A percentile compares a stretch with the other conserved stretches of the same genome.
Conservation (phyloP, 2,329 filamentous ascomycete genomes). For the Exophiala spinifera region DNA sequence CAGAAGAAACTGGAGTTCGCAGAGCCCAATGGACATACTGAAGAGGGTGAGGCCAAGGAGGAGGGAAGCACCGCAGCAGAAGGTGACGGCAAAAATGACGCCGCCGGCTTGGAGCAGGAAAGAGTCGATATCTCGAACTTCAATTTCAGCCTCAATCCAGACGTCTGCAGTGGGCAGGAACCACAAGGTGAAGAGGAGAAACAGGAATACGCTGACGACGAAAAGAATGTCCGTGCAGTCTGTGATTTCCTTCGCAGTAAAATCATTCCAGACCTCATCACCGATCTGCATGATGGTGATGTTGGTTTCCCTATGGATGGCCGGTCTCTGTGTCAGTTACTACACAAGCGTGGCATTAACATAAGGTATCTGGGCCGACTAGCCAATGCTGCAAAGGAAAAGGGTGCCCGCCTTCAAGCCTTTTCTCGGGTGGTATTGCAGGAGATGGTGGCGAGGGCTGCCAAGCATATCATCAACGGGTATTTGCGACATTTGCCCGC, state of each 20-base stretch:
- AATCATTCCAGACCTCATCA: conserved; percentile 78
- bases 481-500: conserved; percentile 77
- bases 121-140: conserved; percentile 85
- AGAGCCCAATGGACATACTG: conserved; percentile 32
- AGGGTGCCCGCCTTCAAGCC: conserved; percentile 70
- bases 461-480: conserved; percentile 84
- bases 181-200: conserved; percentile 91
- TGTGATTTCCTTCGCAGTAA: conserved; percentile 73
- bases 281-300: conserved; percentile 85
- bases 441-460: conserved; percentile 91
- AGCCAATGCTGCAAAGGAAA: conserved; percentile 63
- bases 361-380: conserved; percentile 90
- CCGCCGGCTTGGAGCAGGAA: conserved; percentile 51
- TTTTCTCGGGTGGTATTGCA: conserved; percentile 75
- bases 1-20: conserved; percentile 30
- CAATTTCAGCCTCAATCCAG: conserved; percentile 84
- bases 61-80: conserved; percentile 43
- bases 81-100: conserved; percentile 31
- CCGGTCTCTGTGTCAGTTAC: conserved; percentile 77
- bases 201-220: conserved; percentile 74
- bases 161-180: conserved; percentile 88
- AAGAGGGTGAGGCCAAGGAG: conserved; percentile 37
- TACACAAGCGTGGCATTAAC: conserved; percentile 98
- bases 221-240: conserved; percentile 80
- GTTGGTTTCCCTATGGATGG: conserved; percentile 98